phyloP scores from a whole-genome alignment of 192 early-diverging fungal species.

The Diversispora epigaea region DNA sequence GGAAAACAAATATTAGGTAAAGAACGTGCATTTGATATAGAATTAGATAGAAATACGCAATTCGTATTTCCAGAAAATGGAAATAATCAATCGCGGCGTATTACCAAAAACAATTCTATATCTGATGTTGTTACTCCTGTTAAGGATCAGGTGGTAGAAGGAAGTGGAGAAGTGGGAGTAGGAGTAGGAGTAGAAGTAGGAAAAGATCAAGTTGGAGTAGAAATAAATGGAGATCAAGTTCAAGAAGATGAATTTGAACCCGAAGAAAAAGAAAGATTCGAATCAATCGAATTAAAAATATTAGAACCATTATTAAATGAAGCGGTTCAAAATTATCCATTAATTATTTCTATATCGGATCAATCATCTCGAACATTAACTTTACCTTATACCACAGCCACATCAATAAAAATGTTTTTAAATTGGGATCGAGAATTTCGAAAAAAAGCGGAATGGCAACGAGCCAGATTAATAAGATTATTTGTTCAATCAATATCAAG shows the following conservation, averaged over 20 bases:
- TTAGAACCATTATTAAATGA: constrained; percentile 28
- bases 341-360: constrained; percentile 8
- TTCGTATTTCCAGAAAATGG: constrained; percentile 45
- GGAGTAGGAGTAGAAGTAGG: too few relatives aligned
- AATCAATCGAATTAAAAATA: not conserved
- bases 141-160: not conserved
- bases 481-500: constrained; percentile 34
- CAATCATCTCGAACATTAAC: not conserved
- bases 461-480: constrained; percentile 41
- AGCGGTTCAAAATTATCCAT: constrained; percentile 32
- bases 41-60: constrained; percentile 79
- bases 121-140: too few relatives aligned
- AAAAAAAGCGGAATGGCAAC: constrained; percentile 56
- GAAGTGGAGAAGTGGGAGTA: not conserved
- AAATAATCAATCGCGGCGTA: constrained; percentile 2
- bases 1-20: constrained; percentile 70
- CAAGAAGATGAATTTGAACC: not conserved
- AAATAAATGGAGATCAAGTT: not conserved
- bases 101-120: too few relatives aligned
- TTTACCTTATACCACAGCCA: constrained; percentile 46
- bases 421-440: constrained; percentile 49
- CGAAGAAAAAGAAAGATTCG: not conserved
- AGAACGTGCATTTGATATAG: constrained; percentile 77
- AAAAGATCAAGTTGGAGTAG: too few relatives aligned
- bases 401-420: constrained; percentile 37